Percentiles rank a stretch among this genome's conserved stretches.
phyloP scores from a whole-genome alignment of 768 basidiomycete genomes.

The Podaxis sp. region DNA sequence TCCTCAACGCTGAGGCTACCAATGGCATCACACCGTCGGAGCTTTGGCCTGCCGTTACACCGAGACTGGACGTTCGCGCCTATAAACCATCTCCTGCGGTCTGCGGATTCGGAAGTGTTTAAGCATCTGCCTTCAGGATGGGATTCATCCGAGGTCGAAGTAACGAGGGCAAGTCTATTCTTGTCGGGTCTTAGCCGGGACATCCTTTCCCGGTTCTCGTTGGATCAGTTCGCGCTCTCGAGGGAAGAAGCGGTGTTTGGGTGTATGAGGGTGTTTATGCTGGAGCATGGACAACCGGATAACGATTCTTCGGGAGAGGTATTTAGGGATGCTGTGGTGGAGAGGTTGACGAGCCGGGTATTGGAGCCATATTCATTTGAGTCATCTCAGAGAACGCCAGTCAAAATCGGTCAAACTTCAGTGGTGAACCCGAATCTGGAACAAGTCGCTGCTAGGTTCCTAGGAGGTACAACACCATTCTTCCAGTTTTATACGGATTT shows the following conservation, averaged over 20 bases:
- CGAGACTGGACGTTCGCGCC: conserved; percentile 69
- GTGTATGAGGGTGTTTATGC: conserved; percentile 94
- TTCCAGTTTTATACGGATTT: conserved; percentile 94
- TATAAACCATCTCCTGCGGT: conserved; percentile 76
- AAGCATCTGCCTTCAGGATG: conserved; percentile 61
- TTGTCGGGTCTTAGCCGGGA: conserved; percentile 50
- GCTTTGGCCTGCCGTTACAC: conserved; percentile 41
- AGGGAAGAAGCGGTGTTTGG: conserved; percentile 62
- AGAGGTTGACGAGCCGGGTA: conserved; percentile 52
- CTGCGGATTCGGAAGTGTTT: conserved; percentile 68
- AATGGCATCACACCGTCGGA: conserved; percentile 19
- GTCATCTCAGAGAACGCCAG: conserved; percentile 3
- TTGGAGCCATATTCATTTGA: conserved; percentile 49
- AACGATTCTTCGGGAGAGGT: conserved; percentile 57
- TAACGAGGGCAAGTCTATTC: conserved; percentile 65
- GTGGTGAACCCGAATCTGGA: conserved; percentile 38
- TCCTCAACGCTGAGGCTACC: conserved; percentile 53
- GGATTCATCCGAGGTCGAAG: conserved; percentile 76
- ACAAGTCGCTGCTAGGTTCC: conserved; percentile 47
- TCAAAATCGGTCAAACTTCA: background rate
- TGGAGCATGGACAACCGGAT: conserved; percentile 76
- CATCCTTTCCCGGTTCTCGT: conserved; percentile 36
- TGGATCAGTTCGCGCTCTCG: conserved; percentile 37
- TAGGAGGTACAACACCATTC: conserved; percentile 73
- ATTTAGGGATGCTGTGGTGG: conserved; percentile 72